These are phyloP conservation scores for Alternaria sp. DNA, from an alignment of 2,329 filamentous ascomycete species.

Conservation along the genomic window DNA sequence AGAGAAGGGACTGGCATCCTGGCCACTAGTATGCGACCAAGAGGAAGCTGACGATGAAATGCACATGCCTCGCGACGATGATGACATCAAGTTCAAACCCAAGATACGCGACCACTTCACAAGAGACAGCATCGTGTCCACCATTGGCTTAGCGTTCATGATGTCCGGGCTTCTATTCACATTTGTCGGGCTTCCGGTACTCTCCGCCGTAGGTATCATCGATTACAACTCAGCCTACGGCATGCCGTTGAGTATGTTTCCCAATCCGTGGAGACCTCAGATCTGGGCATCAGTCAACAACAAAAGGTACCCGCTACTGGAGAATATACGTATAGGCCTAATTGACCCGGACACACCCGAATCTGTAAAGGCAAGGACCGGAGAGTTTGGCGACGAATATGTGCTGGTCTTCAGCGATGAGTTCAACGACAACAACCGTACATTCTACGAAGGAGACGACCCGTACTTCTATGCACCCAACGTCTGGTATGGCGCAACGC, in stretches of 20 bases:
- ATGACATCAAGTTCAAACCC: slow-evolving; percentile 57
- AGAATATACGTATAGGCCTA: slow-evolving; percentile 58
- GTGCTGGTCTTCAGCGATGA: slow-evolving; percentile 66
- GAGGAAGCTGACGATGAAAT: slow-evolving; percentile 64
- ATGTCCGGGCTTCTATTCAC: slow-evolving; percentile 58
- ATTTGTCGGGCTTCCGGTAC: slow-evolving; percentile 61
- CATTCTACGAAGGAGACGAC: slow-evolving; percentile 66
- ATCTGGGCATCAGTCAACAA: slow-evolving; percentile 61
- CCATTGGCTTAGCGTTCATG: slow-evolving; percentile 57
- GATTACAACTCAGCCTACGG: slow-evolving; percentile 52
- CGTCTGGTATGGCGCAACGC: slow-evolving; percentile 64
- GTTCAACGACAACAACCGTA: slow-evolving; percentile 62
- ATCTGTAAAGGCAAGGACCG: slow-evolving; percentile 56
- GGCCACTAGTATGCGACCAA: slow-evolving; percentile 60
- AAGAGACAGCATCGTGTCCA: slow-evolving; percentile 55
- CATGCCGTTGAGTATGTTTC: slow-evolving; percentile 54
- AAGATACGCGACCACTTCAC: slow-evolving; percentile 57
- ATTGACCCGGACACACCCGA: slow-evolving; percentile 63
- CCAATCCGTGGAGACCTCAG: slow-evolving; percentile 38
- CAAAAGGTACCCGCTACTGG: slow-evolving; percentile 57
- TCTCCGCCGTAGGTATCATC: slow-evolving; percentile 56
- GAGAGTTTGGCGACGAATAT: slow-evolving; percentile 57
- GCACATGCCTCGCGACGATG: slow-evolving; percentile 62
- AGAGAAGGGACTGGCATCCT: slow-evolving; percentile 53
- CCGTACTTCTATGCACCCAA: slow-evolving; percentile 63